Conservation (phyloP, 345 rosid species). For the Corchorus olitorius region DNA sequence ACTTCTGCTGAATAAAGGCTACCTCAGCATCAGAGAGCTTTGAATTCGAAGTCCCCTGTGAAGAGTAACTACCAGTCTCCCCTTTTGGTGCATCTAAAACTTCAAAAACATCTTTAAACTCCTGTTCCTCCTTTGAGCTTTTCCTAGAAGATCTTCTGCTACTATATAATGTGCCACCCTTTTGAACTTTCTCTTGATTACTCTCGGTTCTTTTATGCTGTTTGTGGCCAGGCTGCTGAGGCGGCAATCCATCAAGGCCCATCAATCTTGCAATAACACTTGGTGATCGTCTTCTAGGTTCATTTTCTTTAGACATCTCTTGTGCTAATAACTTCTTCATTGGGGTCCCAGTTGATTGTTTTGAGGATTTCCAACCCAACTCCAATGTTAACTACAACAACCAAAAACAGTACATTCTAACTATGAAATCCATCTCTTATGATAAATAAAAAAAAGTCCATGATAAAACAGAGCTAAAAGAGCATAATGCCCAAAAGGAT, state of each 20-base stretch:
- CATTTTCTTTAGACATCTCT: constrained; percentile 81
- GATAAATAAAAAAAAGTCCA: constrained; percentile 13
- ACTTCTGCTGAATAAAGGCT: constrained; percentile 70
- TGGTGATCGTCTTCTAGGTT: constrained; percentile 70
- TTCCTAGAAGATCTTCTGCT: constrained; percentile 58
- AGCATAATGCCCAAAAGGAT: background rate
- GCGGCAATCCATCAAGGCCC: constrained; percentile 92
- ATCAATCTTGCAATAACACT: constrained; percentile 86
- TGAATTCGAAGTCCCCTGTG: constrained; percentile 34
- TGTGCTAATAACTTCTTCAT: constrained; percentile 75
- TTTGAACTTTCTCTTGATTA: constrained; percentile 39
- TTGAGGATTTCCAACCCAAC: constrained; percentile 41
- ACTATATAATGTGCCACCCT: constrained; percentile 43
- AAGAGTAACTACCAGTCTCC: constrained; percentile 40
- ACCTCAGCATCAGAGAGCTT: constrained; percentile 66
- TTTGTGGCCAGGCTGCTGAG: constrained; percentile 49
- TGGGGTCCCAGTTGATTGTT: constrained; percentile 47
- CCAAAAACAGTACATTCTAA: constrained; percentile 25
- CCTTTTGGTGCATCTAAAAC: constrained; percentile 66
- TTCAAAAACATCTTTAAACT: constrained; percentile 96
- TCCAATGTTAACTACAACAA: constrained; percentile 51
- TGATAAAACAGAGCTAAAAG: constrained; percentile 4
- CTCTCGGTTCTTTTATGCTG: constrained; percentile 47
- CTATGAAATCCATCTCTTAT: background rate
- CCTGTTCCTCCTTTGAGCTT: constrained; percentile 73